Conservation (phyloP, 257 asterid species). For the Gentiana macrophylla region DNA sequence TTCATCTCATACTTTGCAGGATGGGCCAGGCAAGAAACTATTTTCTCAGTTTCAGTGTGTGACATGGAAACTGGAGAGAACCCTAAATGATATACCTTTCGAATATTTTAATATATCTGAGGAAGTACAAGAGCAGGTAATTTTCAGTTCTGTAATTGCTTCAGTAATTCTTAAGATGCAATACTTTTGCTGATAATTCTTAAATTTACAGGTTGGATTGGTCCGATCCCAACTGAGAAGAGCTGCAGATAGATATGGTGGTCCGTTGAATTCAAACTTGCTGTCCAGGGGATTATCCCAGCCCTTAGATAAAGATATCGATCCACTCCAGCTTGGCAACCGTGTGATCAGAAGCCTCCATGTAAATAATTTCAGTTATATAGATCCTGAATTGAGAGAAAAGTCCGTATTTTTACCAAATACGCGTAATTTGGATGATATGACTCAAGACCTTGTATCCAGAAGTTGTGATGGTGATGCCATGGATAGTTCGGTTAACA, state of each 20-base stretch:
- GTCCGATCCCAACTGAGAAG: conserved; percentile 71
- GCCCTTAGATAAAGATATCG: conserved; percentile 57
- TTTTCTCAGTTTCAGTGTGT: conserved; percentile 75
- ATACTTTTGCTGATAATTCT: conserved; percentile 12
- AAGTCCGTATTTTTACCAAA: conserved; percentile 23
- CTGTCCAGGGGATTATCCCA: conserved; percentile 51
- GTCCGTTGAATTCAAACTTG: conserved; percentile 47
- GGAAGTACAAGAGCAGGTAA: conserved; percentile 94
- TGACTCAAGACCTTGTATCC: conserved; percentile 11
- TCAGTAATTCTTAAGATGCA: conserved; percentile 3
- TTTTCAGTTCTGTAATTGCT: conserved; percentile 6
- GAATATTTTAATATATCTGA: conserved; percentile 72
- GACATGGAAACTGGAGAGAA: conserved; percentile 83
- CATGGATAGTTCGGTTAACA: conserved; percentile 24
- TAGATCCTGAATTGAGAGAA: conserved; percentile 40
- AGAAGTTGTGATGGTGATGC: conserved; percentile 25
- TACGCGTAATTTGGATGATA: conserved; percentile 24
- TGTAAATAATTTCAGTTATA: conserved; percentile 35
- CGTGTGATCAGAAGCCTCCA: conserved; percentile 36
- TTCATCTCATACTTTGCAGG: conserved; percentile 36
- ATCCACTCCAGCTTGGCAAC: conserved; percentile 42
- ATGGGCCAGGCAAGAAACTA: conserved; percentile 47
- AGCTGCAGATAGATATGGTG: conserved; percentile 77
- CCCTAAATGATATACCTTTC: conserved; percentile 48
- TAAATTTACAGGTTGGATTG: conserved; percentile 48